phyloP scores from a whole-genome alignment of 1,284 basidiomycete species.

The Stereum hirsutum region DNA sequence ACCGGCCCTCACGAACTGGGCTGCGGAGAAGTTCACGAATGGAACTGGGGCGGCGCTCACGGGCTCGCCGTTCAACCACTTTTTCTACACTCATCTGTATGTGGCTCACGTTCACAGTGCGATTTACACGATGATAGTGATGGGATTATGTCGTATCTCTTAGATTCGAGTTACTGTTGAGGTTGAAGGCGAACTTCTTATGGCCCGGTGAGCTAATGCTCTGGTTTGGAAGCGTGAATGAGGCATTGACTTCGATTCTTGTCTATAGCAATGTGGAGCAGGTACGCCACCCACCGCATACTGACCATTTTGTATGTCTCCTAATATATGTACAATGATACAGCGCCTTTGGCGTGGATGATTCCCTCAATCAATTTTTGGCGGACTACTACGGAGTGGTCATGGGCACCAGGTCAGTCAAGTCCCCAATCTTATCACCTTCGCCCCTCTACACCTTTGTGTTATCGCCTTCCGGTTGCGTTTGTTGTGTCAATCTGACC shows the following conservation, averaged over 20 bases:
- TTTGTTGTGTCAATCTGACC: too few species aligned
- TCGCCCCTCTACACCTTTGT: too few species aligned
- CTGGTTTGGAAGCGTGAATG: not conserved
- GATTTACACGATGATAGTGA: too few species aligned
- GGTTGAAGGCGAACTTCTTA: constrained; percentile 62
- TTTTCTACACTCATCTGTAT: constrained; percentile 55
- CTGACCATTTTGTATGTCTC: not conserved
- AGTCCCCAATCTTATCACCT: too few species aligned
- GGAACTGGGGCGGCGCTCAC: constrained; percentile 41
- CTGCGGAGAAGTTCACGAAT: constrained; percentile 58
- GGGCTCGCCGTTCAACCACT: constrained; percentile 50
- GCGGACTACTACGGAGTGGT: constrained; percentile 64
- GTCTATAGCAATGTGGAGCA: constrained; percentile 14
- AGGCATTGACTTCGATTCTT: not conserved
- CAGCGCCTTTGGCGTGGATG: constrained; percentile 62
- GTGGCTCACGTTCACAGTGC: too few species aligned
- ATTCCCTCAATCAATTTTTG: constrained; percentile 50
- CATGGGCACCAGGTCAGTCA: constrained; percentile 48
- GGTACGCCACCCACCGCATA: too few species aligned
- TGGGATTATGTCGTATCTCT: too few species aligned
- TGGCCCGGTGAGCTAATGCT: constrained; percentile 58
- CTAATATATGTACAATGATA: too few species aligned
- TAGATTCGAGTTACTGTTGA: constrained; percentile 58
- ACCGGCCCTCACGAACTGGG: constrained; percentile 37
- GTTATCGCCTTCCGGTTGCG: too few species aligned